These are phyloP conservation scores for Didymella pinodella DNA, from an alignment of 2,329 filamentous ascomycete genomes.

Conservation along the genomic window DNA sequence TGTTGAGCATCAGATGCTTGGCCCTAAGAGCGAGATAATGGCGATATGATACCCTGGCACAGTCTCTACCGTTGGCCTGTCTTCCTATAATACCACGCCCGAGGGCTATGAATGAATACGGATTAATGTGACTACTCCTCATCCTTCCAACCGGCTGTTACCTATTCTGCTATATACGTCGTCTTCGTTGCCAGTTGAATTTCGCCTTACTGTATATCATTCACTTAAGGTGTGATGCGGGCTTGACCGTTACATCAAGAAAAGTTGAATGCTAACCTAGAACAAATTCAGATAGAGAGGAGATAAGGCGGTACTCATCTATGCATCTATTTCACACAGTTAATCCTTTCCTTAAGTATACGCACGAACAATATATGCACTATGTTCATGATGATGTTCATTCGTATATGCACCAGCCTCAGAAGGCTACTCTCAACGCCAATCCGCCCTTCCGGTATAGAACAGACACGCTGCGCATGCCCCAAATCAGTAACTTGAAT, in stretches of 20 bases:
- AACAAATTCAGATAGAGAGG: too few species aligned
- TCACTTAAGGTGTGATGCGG: not conserved
- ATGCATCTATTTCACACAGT: too few species aligned
- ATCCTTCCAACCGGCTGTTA: not conserved
- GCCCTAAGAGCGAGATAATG: not conserved
- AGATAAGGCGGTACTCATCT: too few species aligned
- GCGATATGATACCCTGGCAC: conserved; percentile 17
- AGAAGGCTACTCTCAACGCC: not conserved
- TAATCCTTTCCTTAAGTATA: not conserved
- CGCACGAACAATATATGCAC: not conserved
- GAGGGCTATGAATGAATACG: conserved; percentile 20
- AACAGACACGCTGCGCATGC: conserved; percentile 8
- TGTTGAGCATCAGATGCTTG: conserved; percentile 15
- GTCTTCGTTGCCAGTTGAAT: not conserved
- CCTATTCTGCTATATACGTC: not conserved
- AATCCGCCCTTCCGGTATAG: conserved; percentile 19
- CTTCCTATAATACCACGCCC: conserved; percentile 33
- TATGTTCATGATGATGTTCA: not conserved
- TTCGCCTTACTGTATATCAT: rapidly evolving
- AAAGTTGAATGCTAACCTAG: too few species aligned
- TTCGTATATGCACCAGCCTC: not conserved
- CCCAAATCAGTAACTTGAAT: conserved; percentile 1
- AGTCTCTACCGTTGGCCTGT: conserved; percentile 5
- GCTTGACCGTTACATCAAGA: not conserved
- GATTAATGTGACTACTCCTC: not conserved